Percentiles rank a stretch among this genome's conserved stretches.
Conservation (phyloP, 768 basidiomycete genomes). For the Gymnopilus junonius region DNA sequence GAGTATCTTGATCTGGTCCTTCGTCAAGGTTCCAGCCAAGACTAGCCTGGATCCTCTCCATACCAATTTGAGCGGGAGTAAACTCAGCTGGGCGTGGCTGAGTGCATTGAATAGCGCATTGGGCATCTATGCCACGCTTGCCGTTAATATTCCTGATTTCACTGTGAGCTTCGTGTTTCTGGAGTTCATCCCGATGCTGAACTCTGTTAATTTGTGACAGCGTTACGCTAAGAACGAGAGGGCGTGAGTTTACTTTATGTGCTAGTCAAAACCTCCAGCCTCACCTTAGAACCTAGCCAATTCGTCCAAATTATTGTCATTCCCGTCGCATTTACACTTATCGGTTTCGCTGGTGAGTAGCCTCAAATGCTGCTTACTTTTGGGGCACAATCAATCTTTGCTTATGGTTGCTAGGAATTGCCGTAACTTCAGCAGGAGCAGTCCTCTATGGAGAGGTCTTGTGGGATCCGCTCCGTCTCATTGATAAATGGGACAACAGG, state of each 20-base stretch:
- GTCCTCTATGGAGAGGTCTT: conserved; percentile 64
- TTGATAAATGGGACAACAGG: conserved; percentile 84
- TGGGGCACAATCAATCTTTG: neutral
- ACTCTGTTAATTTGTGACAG: conserved; percentile 28
- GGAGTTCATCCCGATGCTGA: neutral
- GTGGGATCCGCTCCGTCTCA: conserved; percentile 80
- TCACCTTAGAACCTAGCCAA: conserved; percentile 47
- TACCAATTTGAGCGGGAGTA: conserved; percentile 53
- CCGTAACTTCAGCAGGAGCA: conserved; percentile 78
- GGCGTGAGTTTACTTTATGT: conserved; percentile 44
- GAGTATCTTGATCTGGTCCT: conserved; percentile 80
- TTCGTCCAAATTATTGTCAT: conserved; percentile 78
- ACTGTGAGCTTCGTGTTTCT: conserved; percentile 40
- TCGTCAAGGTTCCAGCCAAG: conserved; percentile 66
- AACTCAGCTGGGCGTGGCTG: conserved; percentile 80
- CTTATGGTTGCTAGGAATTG: conserved; percentile 51
- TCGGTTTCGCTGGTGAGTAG: conserved; percentile 63
- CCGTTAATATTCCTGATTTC: conserved; percentile 88
- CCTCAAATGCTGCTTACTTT: neutral
- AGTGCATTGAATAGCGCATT: conserved; percentile 76
- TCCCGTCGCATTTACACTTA: conserved; percentile 75
- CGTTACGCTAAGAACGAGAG: conserved; percentile 75
- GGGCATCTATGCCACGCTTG: conserved; percentile 72
- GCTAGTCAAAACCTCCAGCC: neutral
- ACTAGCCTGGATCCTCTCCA: conserved; percentile 61